Conservation (phyloP, 768 basidiomycete genomes). For the Amanita fuliginea region DNA sequence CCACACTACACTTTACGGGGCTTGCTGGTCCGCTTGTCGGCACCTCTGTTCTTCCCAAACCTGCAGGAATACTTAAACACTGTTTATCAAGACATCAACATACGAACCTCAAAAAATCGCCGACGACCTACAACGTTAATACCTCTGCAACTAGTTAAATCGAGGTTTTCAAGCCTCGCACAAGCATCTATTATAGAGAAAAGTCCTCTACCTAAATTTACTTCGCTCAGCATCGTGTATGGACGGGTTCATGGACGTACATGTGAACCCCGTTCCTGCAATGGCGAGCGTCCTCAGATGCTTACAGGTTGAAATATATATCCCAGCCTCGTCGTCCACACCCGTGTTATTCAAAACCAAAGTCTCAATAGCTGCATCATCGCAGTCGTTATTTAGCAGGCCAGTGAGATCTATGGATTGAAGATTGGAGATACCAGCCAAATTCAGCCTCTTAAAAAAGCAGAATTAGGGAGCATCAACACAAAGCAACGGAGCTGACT, state of each 20-base stretch:
- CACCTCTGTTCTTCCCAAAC: slow-evolving; percentile 18
- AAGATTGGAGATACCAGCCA: slow-evolving; percentile 41
- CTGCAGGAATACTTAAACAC: slow-evolving; percentile 11
- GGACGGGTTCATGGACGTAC: slow-evolving; percentile 22
- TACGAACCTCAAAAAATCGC: slow-evolving; percentile 51
- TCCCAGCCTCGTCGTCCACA: slow-evolving; percentile 45
- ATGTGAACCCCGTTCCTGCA: slow-evolving; percentile 47
- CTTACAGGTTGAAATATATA: slow-evolving; percentile 41
- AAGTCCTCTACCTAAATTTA: slow-evolving; percentile 35
- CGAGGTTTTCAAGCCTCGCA: slow-evolving; percentile 35
- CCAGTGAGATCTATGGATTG: slow-evolving; percentile 40
- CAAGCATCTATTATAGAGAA: slow-evolving; percentile 51
- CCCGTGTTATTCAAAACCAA: slow-evolving; percentile 50
- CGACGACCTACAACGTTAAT: slow-evolving; percentile 48
- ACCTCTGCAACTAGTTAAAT: slow-evolving; percentile 60
- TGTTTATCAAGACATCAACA: not conserved
- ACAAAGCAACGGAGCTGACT: slow-evolving; percentile 19
- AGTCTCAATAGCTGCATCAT: slow-evolving; percentile 28
- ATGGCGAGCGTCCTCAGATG: slow-evolving; percentile 37
- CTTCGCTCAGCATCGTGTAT: not conserved
- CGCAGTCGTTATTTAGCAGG: slow-evolving; percentile 24
- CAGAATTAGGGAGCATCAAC: not conserved
- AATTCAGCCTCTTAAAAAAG: slow-evolving; percentile 37
- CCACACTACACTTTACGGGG: too few species aligned
- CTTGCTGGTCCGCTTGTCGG: not conserved